Percentiles rank a stretch among this genome's conserved stretches.
These are phyloP conservation scores for Camellia japonica DNA, from an alignment of 148 eudicot genomes.

Conservation along the genomic window DNA sequence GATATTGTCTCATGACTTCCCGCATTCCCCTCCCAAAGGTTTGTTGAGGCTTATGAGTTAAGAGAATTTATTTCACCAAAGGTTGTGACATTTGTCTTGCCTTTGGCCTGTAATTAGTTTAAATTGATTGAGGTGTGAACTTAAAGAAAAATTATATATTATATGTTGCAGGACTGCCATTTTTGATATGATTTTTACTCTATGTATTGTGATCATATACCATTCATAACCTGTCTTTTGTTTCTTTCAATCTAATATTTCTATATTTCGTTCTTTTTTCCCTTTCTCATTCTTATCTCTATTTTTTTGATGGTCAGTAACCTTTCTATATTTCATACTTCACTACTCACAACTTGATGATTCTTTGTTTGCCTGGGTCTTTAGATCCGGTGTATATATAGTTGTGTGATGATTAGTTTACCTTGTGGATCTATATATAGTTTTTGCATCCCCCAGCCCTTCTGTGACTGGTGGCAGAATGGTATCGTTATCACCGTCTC, in stretches of 20 bases:
- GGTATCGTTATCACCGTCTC: background rate
- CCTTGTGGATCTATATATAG: background rate
- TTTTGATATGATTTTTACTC: no score
- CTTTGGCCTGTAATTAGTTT: background rate
- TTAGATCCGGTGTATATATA: background rate
- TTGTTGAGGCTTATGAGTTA: slow-evolving; percentile 8
- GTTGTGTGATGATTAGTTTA: background rate
- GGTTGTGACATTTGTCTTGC: background rate
- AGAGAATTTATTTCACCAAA: background rate
- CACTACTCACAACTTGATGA: no score
- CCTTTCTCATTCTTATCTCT: background rate
- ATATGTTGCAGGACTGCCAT: no score
- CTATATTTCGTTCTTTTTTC: background rate
- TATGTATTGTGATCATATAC: no score
- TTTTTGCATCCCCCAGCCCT: background rate
- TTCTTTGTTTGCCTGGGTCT: background rate
- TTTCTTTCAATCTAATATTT: background rate
- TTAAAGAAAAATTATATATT: no score
- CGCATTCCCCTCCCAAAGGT: slow-evolving; percentile 97
- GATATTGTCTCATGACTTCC: slow-evolving; percentile 85
- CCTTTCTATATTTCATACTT: no score
- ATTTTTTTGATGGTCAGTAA: background rate
- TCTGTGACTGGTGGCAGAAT: background rate
- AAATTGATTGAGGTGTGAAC: background rate
- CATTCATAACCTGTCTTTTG: background rate